Conservation (phyloP, 257 asterid species). For the Cordia subcordata region DNA sequence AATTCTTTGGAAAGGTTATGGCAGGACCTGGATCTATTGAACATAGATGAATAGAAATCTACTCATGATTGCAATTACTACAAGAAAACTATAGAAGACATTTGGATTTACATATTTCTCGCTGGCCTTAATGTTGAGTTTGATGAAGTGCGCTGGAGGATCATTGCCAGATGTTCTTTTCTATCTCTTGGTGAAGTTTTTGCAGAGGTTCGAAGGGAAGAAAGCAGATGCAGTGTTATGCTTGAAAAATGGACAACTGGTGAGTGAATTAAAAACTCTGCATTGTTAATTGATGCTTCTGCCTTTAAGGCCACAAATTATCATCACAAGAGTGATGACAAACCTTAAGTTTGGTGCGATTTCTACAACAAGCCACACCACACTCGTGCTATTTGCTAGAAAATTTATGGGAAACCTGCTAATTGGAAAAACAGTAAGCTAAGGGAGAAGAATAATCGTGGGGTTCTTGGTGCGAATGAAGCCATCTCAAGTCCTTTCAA, state of each 20-base stretch:
- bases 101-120: not conserved
- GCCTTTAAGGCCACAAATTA: too few relatives aligned
- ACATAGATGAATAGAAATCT: not conserved
- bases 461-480: not conserved
- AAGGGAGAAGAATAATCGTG: not conserved
- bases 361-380: not conserved
- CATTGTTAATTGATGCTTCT: too few relatives aligned
- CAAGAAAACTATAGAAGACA: not conserved
- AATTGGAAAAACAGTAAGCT: too few relatives aligned
- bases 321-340: not conserved
- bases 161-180: not conserved
- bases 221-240: not conserved
- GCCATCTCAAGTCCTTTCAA: not conserved
- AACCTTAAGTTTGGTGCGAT: not conserved
- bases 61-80: not conserved
- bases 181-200: not conserved
- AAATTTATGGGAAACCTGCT: not conserved
- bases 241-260: not conserved
- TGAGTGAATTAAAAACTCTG: too few relatives aligned
- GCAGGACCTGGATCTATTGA: constrained; percentile 2
- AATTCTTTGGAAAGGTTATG: not conserved
- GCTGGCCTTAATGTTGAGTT: not conserved
- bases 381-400: not conserved
- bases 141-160: constrained; percentile 1
- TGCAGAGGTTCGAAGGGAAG: constrained; percentile 3